Percentiles rank a stretch among this genome's conserved stretches.
These are phyloP conservation scores for Podila minutissima DNA, from an alignment of 192 early-diverging fungal genomes.

Conservation along the genomic window DNA sequence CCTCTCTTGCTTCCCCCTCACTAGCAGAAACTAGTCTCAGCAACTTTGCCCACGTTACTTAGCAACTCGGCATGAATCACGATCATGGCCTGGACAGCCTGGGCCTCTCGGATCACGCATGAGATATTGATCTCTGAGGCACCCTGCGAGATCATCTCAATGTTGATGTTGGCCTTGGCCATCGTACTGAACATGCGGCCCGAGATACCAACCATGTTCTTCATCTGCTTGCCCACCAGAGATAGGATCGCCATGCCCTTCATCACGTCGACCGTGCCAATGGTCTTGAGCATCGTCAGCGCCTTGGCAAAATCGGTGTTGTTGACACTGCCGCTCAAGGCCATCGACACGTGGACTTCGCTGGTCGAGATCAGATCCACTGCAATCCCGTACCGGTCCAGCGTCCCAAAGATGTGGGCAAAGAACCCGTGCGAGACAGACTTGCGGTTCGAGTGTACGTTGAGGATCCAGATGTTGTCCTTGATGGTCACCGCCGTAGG, in stretches of 20 bases:
- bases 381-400: slow-evolving; percentile 89
- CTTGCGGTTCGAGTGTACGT: slow-evolving; percentile 96
- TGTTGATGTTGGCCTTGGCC: slow-evolving; percentile 89
- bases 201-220: slow-evolving; percentile 94
- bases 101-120: slow-evolving; percentile 86
- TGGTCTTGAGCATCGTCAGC: slow-evolving; percentile 77
- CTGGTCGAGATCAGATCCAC: slow-evolving; percentile 94
- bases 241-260: slow-evolving; percentile 94
- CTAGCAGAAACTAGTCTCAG: slow-evolving; percentile 9
- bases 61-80: slow-evolving; percentile 88
- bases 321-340: slow-evolving; percentile 64
- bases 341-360: slow-evolving; percentile 95
- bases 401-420: slow-evolving; percentile 89
- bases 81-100: slow-evolving; percentile 76
- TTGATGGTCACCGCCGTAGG: slow-evolving; percentile 99
- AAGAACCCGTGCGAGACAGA: slow-evolving; percentile 96
- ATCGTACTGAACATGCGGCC: slow-evolving; percentile 93
- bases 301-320: slow-evolving; percentile 79
- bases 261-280: slow-evolving; percentile 85
- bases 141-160: slow-evolving; percentile 99
- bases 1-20: neutral
- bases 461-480: slow-evolving; percentile 92
- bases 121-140: slow-evolving; percentile 98
- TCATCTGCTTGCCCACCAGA: slow-evolving; percentile 95
- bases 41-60: slow-evolving; percentile 11